Evolutionary conservation across 768 basidiomycete species (phyloP).

Genomic region (Amyloporia xantha): DNA sequence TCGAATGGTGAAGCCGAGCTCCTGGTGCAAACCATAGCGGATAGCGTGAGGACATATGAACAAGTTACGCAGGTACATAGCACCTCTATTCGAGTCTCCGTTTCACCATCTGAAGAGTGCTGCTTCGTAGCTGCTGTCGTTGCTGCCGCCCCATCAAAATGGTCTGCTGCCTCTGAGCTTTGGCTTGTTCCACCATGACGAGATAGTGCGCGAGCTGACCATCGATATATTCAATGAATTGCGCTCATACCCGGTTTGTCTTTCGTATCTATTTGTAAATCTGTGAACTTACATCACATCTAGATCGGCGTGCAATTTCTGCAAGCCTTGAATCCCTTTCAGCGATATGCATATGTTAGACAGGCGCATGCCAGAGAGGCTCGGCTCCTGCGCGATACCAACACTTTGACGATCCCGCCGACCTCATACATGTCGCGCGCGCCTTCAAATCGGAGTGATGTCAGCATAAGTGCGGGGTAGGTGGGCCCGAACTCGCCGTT

Average conservation of each 20-base stretch:
- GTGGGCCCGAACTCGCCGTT: no score
- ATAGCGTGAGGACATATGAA: conserved; percentile 73
- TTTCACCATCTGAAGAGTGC: neutral
- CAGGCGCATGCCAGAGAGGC: conserved; percentile 65
- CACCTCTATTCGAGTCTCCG: neutral
- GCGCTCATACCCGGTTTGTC: conserved; percentile 64
- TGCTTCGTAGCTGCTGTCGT: conserved; percentile 63
- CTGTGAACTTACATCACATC: conserved; percentile 6
- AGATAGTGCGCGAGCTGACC: conserved; percentile 68
- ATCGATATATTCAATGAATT: conserved; percentile 82
- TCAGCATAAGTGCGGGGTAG: conserved; percentile 33
- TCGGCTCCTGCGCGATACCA: conserved; percentile 26
- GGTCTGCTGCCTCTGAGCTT: conserved; percentile 85
- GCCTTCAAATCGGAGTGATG: conserved; percentile 41
- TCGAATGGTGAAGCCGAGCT: conserved; percentile 64
- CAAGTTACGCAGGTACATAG: conserved; percentile 78
- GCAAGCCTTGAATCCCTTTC: conserved; percentile 80
- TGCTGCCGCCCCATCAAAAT: conserved; percentile 66
- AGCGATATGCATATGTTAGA: conserved; percentile 81
- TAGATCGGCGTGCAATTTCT: conserved; percentile 78
- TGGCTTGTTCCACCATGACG: conserved; percentile 84
- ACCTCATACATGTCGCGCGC: conserved; percentile 27
- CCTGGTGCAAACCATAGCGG: conserved; percentile 70
- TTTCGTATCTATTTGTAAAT: neutral
- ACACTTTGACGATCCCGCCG: conserved; percentile 29